A percentile compares a stretch with the other conserved stretches of the same genome.
Conservation (phyloP, 2,329 filamentous ascomycete species). For the Aureobasidium sp. region DNA sequence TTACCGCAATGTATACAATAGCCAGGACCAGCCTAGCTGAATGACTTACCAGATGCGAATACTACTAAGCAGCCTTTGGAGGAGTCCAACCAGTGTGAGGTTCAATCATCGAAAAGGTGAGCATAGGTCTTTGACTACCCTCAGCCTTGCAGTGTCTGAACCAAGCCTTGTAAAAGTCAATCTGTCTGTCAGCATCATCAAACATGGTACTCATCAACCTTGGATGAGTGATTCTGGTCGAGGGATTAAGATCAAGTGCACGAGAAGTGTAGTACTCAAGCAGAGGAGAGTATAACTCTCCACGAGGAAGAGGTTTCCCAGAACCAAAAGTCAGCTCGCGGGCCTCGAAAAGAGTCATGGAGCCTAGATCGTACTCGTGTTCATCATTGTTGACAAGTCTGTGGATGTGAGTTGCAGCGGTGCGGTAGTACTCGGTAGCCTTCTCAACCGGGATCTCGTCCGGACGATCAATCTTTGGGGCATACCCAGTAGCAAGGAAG, state of each 20-base stretch:
- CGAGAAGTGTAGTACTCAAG: slow-evolving; percentile 1
- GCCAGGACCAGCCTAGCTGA: background rate
- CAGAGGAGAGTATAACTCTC: background rate
- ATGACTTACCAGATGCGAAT: background rate
- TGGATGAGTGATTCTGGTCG: background rate
- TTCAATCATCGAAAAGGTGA: background rate
- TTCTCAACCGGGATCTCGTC: background rate
- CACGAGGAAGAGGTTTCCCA: background rate
- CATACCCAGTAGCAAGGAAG: background rate
- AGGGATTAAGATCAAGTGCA: background rate
- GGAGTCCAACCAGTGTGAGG: background rate
- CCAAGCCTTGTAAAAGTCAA: slow-evolving; percentile 8
- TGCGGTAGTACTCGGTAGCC: background rate
- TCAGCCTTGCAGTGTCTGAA: background rate
- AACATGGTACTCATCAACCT: background rate
- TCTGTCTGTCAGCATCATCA: slow-evolving; percentile 3
- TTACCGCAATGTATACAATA: background rate
- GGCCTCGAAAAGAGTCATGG: background rate
- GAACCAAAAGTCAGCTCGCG: background rate
- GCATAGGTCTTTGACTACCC: background rate
- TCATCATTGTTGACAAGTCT: background rate
- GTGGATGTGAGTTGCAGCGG: background rate
- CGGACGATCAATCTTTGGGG: background rate
- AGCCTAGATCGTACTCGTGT: background rate
- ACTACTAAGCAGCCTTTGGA: background rate